Base-by-base conservation (phyloP, 306 rosid species). In the Prunus campanulata region DNA sequence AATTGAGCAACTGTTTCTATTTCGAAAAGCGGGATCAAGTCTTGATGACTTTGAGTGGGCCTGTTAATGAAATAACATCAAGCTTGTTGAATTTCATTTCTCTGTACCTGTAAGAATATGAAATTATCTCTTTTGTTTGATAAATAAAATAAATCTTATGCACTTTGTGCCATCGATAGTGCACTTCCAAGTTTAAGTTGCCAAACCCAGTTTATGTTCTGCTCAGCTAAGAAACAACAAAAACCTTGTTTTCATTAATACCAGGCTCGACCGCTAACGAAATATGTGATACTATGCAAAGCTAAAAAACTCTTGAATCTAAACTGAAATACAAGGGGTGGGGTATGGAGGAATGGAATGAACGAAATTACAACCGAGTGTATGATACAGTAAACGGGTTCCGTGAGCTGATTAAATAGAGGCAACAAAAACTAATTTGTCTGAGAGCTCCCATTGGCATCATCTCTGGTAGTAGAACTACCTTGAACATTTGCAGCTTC, bases 391-490 rank as follows among this genome's bases (percentile, higher is more conserved):
- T 6, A 51, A 32, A 27, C 20, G 6, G 13, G 56, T 20, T 27
- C 9, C 1, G 27, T 20, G 13, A 48, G 59, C 32, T 42, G 42
- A 20, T 4, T 44, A 11, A 20, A 54, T 4, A 55, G 22, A 56
- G 27, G 14, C 14, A 48, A 19, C 5, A 18, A 8, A 69, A 24
- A 14, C 11, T 60, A 49, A 11, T 35, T 20, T 18, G 48, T 6
- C 13, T 57, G 74, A 7, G 29, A 63, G 6, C 35, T 59, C 1
- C 49, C 52, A 65, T 69, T 55, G 55, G 75, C 72, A 59, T 76
- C 70, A 57, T 76, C 79, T 52, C 55, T 64, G 2, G 77, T 74
- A 79, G 77, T 77, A 25, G 83, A 77, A 68, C 77, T 69, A 82
- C 60, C 80, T 60, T 65, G 84, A 77, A 30, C 69, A 71, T 63